Evolutionary conservation across 164 flowering plant genomes (phyloP), one percentile per base, ranked within the genome.

Genomic region (Liriodendron chinense): DNA sequence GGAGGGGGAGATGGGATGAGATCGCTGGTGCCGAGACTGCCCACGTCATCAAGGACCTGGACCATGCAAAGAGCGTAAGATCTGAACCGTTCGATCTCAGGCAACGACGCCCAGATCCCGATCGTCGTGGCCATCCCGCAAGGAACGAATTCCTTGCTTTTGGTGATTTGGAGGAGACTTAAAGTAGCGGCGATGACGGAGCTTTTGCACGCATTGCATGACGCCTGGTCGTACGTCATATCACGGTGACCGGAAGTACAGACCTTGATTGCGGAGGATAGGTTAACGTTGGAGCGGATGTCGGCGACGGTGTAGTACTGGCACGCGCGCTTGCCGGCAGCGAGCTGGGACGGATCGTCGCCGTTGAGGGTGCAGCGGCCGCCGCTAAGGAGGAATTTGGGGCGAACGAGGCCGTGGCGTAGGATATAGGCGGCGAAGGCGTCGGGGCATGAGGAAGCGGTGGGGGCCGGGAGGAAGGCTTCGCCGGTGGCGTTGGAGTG

Each of bases 71-170:
- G 74, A 20, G 28, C 75, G 70, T 64, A 76, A 14, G 74, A 71
- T 48, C 74, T 65, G 74, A 76, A 76, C 49, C 64, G 78, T 21
- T 18, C 9, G 14, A 56, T 65, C 26, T 76, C 70, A 2, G 78
- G 78, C 7, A 21, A 34, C 7, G 63, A n/a, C 1, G 74, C 25
- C 78, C 78, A 76, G 70, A 76, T 76, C 23, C 78, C 78, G 65
- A 76, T 71, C 34, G 78, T 76, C 14, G 78, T 23, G 34, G 78
- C 74, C 78, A 76, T 76, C 26, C 78, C 78, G 62, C 78, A 76
- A 13, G 78, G 74, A 14, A 76, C 78, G 47, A 76, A 76, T 50
- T 76, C 78, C 49, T 71, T 76, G 78, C 78, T 76, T 14, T 53
- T 49, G 47, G 78, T 76, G 70, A 34, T n/a, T 1, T 71, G 28